Percentiles rank a stretch among this genome's conserved stretches.
Evolutionary conservation across 2,329 filamentous ascomycete species (phyloP).

Genomic region (Aspergillus costaricaensis): DNA sequence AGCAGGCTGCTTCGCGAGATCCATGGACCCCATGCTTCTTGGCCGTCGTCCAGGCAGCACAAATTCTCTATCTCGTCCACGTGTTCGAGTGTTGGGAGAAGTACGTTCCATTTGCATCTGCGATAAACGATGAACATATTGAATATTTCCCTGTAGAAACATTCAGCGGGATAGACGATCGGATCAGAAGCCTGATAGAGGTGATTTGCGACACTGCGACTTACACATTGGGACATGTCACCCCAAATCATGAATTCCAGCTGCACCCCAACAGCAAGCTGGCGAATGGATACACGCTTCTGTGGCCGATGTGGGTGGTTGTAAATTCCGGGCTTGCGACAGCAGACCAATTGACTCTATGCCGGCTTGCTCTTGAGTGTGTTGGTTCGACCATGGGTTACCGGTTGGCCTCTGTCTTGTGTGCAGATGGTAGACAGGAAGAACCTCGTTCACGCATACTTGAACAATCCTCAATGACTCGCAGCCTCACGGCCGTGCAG

Average conservation of each 20-base stretch:
- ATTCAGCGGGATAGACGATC: not conserved
- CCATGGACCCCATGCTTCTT: slow-evolving; percentile 1
- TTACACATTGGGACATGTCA: not conserved
- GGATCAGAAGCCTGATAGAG: not conserved
- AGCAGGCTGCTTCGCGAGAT: not conserved
- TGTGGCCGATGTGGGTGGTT: slow-evolving; percentile 5
- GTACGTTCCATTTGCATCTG: not conserved
- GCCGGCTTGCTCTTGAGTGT: not conserved
- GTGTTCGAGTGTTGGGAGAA: not conserved
- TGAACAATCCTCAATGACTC: too few species aligned
- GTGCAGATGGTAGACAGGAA: not conserved
- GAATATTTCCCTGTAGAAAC: not conserved
- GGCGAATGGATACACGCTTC: not conserved
- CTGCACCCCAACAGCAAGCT: slow-evolving; percentile 1
- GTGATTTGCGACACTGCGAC: not conserved
- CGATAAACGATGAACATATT: not conserved
- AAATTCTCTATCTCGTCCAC: not conserved
- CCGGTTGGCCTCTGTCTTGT: not conserved
- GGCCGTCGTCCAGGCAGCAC: slow-evolving; percentile 1
- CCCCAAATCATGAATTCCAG: not conserved
- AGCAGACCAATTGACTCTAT: not conserved
- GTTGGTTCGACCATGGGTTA: slow-evolving; percentile 3
- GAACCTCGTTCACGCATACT: too few species aligned
- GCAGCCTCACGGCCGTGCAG: not conserved
- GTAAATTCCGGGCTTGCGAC: not conserved